phyloP scores from a whole-genome alignment of 148 eudicot species.

The Vaccinium corymbosum region DNA sequence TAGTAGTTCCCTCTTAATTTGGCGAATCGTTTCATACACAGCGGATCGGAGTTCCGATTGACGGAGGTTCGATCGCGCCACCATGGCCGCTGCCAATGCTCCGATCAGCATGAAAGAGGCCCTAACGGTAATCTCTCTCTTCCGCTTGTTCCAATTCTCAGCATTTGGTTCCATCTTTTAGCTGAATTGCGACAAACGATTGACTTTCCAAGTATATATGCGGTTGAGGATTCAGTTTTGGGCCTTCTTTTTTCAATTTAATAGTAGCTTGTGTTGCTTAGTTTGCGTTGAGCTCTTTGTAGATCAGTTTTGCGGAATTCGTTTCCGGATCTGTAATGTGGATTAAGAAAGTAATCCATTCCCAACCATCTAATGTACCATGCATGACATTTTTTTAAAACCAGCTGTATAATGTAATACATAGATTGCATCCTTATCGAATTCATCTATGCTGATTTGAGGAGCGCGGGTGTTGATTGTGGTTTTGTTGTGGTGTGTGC shows the following conservation, averaged over 20 bases:
- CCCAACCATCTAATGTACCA: not conserved
- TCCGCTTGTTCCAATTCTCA: not conserved
- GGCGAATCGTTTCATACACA: not conserved
- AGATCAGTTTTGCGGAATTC: slow-evolving; percentile 20
- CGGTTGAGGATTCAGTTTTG: not conserved
- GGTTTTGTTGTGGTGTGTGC: not conserved
- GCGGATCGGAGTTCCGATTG: slow-evolving; percentile 24
- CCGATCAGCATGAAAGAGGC: slow-evolving; percentile 95
- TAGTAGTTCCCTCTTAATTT: not conserved
- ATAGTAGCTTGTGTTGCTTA: not conserved
- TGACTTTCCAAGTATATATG: not conserved
- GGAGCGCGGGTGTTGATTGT: slow-evolving; percentile 18
- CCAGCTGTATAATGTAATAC: not conserved
- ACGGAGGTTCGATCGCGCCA: slow-evolving; percentile 35
- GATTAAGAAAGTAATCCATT: not conserved
- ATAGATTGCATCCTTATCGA: not conserved
- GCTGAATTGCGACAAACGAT: slow-evolving; percentile 7
- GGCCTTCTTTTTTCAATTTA: not conserved
- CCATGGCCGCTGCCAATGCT: slow-evolving; percentile 98
- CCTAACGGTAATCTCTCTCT: slow-evolving; percentile 62
- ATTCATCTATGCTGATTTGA: not conserved
- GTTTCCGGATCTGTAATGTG: slow-evolving; percentile 36
- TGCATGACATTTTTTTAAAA: not conserved
- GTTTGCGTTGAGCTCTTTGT: not conserved
- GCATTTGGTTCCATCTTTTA: not conserved